phyloP scores from a whole-genome alignment of 257 asterid species.

The Cynanchum wilfordii region DNA sequence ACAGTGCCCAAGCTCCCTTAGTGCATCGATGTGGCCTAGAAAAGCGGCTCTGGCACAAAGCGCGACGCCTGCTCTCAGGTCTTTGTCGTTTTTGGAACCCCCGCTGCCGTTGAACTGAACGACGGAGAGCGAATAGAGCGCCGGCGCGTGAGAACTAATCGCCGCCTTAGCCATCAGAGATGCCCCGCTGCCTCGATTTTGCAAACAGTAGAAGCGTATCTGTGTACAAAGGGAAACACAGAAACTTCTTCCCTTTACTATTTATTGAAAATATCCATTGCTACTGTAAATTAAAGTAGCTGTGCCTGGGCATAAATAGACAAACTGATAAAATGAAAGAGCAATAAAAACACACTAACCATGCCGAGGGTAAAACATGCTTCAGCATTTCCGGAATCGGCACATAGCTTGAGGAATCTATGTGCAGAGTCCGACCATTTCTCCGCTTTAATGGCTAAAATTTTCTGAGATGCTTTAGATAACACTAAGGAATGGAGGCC shows the following conservation, averaged over 20 bases:
- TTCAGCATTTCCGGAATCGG: slow-evolving; percentile 69
- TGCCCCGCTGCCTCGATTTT: slow-evolving; percentile 71
- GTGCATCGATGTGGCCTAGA: slow-evolving; percentile 82
- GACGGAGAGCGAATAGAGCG: slow-evolving; percentile 79
- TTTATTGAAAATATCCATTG: not conserved
- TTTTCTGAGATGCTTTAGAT: slow-evolving; percentile 50
- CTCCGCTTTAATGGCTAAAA: slow-evolving; percentile 50
- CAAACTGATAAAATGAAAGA: not conserved
- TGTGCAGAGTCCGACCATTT: slow-evolving; percentile 82
- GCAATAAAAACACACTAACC: slow-evolving; percentile 33
- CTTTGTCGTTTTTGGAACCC: slow-evolving; percentile 72
- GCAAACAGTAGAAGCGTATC: slow-evolving; percentile 84
- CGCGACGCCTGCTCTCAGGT: slow-evolving; percentile 79
- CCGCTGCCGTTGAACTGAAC: slow-evolving; percentile 95
- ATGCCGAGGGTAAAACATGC: slow-evolving; percentile 80
- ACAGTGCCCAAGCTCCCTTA: slow-evolving; percentile 98
- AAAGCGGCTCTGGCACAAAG: slow-evolving; percentile 83
- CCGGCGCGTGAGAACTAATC: slow-evolving; percentile 70
- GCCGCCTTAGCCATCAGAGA: slow-evolving; percentile 95
- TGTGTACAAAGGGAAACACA: slow-evolving; percentile 34
- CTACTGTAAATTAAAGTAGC: too few species aligned
- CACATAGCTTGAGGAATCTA: slow-evolving; percentile 69
- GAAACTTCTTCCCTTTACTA: slow-evolving; percentile 13
- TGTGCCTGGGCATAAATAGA: not conserved
- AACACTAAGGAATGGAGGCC: slow-evolving; percentile 50